Base-by-base conservation (phyloP, 2,329 filamentous ascomycete species). In the Colletotrichum tropicale region DNA sequence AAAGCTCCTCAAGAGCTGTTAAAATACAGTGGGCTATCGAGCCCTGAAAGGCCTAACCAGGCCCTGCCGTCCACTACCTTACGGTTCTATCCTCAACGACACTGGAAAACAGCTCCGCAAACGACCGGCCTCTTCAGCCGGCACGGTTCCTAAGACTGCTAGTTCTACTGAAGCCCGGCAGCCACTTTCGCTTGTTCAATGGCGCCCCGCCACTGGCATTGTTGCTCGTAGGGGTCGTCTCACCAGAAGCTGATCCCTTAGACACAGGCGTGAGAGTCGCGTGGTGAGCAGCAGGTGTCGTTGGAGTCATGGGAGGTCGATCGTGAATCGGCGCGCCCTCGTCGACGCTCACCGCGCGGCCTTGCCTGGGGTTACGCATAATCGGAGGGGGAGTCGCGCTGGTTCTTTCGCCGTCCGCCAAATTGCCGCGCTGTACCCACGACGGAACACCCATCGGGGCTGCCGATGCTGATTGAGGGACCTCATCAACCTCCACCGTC, bases 351-450 rank as follows among this genome's bases (percentile, higher is more conserved):
- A 77, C 74, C 6, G 67, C 74, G 61, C 71, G 61, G 21, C 34
- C 62, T 15, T 55, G 38, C 75, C 79, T 71, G 2, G 78, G 83
- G 66, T 87, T 89, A 18, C 89, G 85, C 84, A 88, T 82, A 66
- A 92, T 92, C 3, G 90, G 90, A 6, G 90, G 90, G 5, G 90
- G 90, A 9, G 90, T 92, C 1, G 89, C 88, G 34, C 90, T 87
- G 2, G 84, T 81, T 6, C 85, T 81, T 12, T 89, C 88, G 6
- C 89, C 87, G 2, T 87, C 87, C 0, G 78, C 73, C 1, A 81
- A 74, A 5, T 83, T 81, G 16, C 78, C 81, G 18, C 86, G 82
- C 68, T 81, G 83, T 8, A 82, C 82, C 84, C 83, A 88, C 10
- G 83, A 87, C 10, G 83, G 87, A 43, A 85, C 79, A 8, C 86